These are phyloP conservation scores for Skeletonema costatum DNA, from an alignment of 108 stramenopile genomes.

Conservation along the genomic window DNA sequence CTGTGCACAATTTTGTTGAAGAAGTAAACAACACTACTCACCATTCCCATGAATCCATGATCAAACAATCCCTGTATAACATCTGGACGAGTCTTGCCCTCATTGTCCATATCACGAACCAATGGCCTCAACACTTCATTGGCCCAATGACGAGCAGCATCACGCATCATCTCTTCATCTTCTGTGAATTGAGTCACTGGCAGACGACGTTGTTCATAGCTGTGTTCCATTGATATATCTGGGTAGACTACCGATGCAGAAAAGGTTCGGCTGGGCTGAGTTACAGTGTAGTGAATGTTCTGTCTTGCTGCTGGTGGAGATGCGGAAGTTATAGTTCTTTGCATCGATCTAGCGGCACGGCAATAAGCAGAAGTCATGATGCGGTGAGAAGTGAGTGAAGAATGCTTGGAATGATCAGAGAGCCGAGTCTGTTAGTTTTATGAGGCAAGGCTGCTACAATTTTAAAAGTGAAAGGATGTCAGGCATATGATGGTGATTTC, in stretches of 20 bases:
- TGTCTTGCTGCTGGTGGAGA: not conserved
- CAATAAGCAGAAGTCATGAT: not conserved
- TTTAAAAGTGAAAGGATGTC: too few species aligned
- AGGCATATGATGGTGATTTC: too few species aligned
- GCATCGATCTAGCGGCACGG: not conserved
- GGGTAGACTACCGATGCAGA: not conserved
- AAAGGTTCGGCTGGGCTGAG: not conserved
- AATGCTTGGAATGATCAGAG: too few species aligned
- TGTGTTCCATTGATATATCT: not conserved
- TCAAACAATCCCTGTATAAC: slow-evolving; percentile 82
- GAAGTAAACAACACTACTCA: not conserved
- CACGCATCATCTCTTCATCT: slow-evolving; percentile 76
- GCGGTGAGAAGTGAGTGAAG: not conserved
- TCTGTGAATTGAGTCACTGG: slow-evolving; percentile 81
- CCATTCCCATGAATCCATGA: slow-evolving; percentile 92
- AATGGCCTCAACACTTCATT: slow-evolving; percentile 68
- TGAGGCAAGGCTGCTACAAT: too few species aligned
- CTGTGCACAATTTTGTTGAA: not conserved
- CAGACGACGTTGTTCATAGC: slow-evolving; percentile 13
- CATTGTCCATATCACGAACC: slow-evolving; percentile 91
- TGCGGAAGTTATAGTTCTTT: not conserved
- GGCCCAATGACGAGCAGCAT: slow-evolving; percentile 72
- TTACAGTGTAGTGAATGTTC: not conserved
- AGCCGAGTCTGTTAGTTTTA: too few species aligned
- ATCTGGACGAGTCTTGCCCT: slow-evolving; percentile 62